Evolutionary conservation across 805 yeast species (phyloP).

Genomic region (Candida maltosa): DNA sequence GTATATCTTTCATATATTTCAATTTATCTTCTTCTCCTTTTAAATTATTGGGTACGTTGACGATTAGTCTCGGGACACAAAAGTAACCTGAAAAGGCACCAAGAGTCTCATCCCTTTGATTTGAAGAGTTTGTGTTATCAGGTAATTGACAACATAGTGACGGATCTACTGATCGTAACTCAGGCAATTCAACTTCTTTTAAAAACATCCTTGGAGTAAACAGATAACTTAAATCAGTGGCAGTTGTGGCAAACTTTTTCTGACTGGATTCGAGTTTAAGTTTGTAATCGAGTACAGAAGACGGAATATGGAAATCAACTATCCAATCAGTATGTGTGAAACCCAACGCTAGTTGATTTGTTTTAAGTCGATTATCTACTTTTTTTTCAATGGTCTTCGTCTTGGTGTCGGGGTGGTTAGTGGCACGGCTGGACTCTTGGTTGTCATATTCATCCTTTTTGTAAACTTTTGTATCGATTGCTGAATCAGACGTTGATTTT

Average conservation of each 20-base stretch:
- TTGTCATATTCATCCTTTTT: too few species aligned
- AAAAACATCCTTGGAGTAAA: conserved; percentile 20
- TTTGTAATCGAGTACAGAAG: conserved; percentile 20
- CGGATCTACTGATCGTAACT: too few species aligned
- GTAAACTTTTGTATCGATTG: too few species aligned
- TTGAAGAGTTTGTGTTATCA: not conserved
- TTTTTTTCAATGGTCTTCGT: too few species aligned
- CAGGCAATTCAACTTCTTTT: conserved; percentile 18
- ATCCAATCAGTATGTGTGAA: conserved; percentile 16
- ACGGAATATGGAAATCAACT: conserved; percentile 24
- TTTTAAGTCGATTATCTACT: too few species aligned
- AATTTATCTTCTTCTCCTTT: conserved; percentile 7
- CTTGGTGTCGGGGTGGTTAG: too few species aligned
- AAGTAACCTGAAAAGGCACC: conserved; percentile 26
- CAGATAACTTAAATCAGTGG: too few species aligned
- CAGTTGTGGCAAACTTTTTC: too few species aligned
- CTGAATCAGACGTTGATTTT: too few species aligned
- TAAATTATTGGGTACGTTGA: conserved; percentile 16
- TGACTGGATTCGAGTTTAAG: conserved; percentile 8
- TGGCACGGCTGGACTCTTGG: too few species aligned
- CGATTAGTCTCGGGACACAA: conserved; percentile 20
- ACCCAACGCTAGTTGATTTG: too few species aligned
- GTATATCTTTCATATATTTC: conserved; percentile 13
- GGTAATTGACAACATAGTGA: too few species aligned
- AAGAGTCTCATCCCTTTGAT: conserved; percentile 8